Conservation (phyloP, 169 alveolate species). For the Cryptosporidium baileyi region DNA sequence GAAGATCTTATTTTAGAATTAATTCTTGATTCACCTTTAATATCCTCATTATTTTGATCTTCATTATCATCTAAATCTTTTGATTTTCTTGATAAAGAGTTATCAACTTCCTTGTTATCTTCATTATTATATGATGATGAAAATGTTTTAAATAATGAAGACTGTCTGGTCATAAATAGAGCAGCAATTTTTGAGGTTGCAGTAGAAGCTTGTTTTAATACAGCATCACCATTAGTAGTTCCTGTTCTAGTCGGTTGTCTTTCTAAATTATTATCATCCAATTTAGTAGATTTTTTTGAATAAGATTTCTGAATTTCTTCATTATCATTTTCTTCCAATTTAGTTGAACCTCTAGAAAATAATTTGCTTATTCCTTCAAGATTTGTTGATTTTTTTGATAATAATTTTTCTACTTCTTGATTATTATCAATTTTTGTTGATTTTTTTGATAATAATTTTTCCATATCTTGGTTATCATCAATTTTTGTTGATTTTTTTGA, state of each 20-base stretch:
- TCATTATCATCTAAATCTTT: neutral
- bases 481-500: neutral
- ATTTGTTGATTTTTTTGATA: neutral
- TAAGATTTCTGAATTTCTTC: neutral
- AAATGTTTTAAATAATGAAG: conserved; percentile 28
- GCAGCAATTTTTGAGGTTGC: conserved; percentile 63
- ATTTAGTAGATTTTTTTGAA: neutral
- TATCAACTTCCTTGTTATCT: conserved; percentile 3
- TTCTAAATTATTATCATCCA: neutral
- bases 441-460: neutral
- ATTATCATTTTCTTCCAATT: neutral
- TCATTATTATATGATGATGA: conserved; percentile 33
- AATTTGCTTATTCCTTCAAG: no score
- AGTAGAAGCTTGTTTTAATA: conserved; percentile 56
- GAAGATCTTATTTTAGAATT: neutral
- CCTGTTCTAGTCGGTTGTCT: conserved; percentile 28
- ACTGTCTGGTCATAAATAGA: conserved; percentile 42
- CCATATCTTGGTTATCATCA: neutral
- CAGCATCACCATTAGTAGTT: conserved; percentile 42
- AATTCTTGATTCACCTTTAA: no score
- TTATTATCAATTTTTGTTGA: neutral
- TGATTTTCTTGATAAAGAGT: neutral
- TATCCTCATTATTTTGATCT: neutral
- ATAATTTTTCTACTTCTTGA: neutral
- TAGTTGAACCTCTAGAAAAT: no score